Evolutionary conservation across 768 basidiomycete genomes (phyloP), one percentile per base, ranked within the genome.

Genomic region (Neoboletus magnificus): DNA sequence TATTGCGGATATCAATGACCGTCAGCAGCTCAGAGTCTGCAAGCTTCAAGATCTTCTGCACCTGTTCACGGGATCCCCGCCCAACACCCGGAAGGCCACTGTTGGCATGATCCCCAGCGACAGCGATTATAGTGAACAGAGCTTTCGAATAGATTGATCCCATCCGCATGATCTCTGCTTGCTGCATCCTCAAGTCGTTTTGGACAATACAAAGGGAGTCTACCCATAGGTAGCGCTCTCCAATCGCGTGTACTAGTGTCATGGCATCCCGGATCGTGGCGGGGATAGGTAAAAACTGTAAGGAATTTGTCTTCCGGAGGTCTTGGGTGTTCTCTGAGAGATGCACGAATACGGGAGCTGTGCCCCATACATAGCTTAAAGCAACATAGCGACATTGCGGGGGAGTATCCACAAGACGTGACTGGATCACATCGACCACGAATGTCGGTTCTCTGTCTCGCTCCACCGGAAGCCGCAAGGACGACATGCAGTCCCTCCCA

Each of bases 191-290:
- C 20, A 30, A 30, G 20, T 65, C 52, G 12, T 66, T 35, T 50
- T 63, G 65, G 29, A 60, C 45, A 27, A 66, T 66, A 20, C 64
- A 68, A 1, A 66, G 27, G 5, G 65, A 54, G 27, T 66, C 66
- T 2, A 66, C 57, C 65, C 66, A 66, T n/a, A 66, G 33, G 42
- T 66, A 68, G 25, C 58, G 61, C 44, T 62, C 55, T 44, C 62
- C 58, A 18, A 69, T 62, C 27, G 46, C 41, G 8, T 36, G 56
- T 16, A 58, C 55, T 16, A 70, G 47, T 5, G 56, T 51, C 2
- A 66, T 55, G 13, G 68, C 60, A 45, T 67, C 68, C 35, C 49
- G 39, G 35, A 68, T 64, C 5, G 66, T 67, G 18, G 53, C 32
- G 7, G 66, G 62, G n/a, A 68, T 49, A 9, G 52, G 50, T 18